Base-by-base conservation (phyloP, 2,329 filamentous ascomycete species). In the Clathrospora elynae region DNA sequence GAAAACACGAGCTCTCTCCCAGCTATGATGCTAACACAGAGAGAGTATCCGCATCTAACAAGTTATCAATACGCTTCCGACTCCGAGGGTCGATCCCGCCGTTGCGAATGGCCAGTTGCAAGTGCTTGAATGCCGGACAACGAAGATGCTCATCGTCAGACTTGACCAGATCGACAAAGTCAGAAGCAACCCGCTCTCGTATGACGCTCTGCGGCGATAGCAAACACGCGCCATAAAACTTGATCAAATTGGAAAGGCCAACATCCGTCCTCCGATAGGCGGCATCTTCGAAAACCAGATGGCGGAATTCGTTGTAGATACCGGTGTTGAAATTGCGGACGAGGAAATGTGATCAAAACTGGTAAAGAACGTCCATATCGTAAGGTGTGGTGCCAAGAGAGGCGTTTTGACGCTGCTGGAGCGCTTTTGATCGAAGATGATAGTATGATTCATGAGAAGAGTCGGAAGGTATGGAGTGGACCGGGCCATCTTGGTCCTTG, bases 301-400 rank as follows among this genome's bases (percentile, higher is more conserved):
- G 73, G 52, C 82, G 81, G 72, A 90, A 90, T 67, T 90, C 86
- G 63, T 81, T 75, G 72, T 90, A 90, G 82, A 91, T 87, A 63
- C 75, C 76, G 45, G 78, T 75, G 68, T 90, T 87, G 78, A 90
- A 90, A 71, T 87, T 85, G 59, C 82, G 78, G 51, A 83, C 78
- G 51, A 90, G 76, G 63, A 87, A 88, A 66, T 86, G 81, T 13
- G 83, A 82, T 85, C 86, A 90, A 73, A 88, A 88, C 52, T 83
- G 78, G 72, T 89, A 90, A 19, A 88, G 78, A 45, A 82, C 77
- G 62, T 82, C 78, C 77, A 86, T 84, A 59, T 83, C 78, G 47
- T 75, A 73, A 34, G 80, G 78, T 25, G 74, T 77, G 40, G 51
- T 71, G 53, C 73, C 73, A 51, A 67, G 66, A 29, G 71, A 53